Conservation (phyloP, 2,329 filamentous ascomycete genomes). For the Clarireedia homoeocarpa region DNA sequence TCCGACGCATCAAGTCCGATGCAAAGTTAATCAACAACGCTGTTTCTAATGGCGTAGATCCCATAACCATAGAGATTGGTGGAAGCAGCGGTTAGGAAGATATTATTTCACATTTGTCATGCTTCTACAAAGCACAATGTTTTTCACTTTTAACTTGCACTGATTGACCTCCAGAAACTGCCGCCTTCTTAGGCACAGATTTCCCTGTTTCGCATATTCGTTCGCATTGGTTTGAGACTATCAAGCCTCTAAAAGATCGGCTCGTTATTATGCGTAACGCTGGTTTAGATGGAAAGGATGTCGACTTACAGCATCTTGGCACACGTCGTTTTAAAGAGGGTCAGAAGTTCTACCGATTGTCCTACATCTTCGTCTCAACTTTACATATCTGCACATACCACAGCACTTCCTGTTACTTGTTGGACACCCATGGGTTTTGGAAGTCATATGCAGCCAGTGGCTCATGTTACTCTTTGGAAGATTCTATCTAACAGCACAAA, state of each 20-base stretch:
- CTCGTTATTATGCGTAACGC: conserved; percentile 1
- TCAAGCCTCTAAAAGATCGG: conserved; percentile 4
- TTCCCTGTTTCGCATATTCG: not conserved
- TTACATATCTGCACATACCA: not conserved
- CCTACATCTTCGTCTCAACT: not conserved
- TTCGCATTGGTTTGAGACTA: not conserved
- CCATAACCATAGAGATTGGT: conserved; percentile 27
- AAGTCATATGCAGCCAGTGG: not conserved
- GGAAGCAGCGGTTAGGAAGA: not conserved
- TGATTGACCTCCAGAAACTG: not conserved
- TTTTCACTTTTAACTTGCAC: not conserved
- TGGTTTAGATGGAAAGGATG: conserved; percentile 1
- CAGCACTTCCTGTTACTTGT: not conserved
- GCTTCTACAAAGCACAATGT: conserved; percentile 3
- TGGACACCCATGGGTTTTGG: not conserved
- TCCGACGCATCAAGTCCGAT: conserved; percentile 34
- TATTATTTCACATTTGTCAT: not conserved
- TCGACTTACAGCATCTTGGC: conserved; percentile 3
- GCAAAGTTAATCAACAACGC: conserved; percentile 31
- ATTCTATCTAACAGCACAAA: not conserved
- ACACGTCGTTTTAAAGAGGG: conserved; percentile 3
- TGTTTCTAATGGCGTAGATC: conserved; percentile 28
- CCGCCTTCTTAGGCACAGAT: not conserved
- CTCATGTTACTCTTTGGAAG: not conserved
- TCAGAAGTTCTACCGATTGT: conserved; percentile 2